Evolutionary conservation across 257 asterid species (phyloP).

Genomic region (Solanum ahanhuiri): DNA sequence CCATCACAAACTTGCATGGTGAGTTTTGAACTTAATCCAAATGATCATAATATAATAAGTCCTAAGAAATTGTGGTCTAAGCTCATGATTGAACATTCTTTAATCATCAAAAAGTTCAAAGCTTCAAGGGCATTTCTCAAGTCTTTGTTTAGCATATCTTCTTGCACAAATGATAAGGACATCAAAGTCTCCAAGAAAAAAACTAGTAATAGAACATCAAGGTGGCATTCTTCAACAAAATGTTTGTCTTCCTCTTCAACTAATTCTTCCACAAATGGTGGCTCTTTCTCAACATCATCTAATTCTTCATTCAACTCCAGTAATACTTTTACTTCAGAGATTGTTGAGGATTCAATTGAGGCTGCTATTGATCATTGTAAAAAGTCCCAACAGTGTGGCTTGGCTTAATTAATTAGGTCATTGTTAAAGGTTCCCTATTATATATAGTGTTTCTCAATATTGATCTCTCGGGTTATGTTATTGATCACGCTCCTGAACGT

Average conservation of each 20-base stretch:
- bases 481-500: too few relatives aligned
- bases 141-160: slow-evolving; percentile 6
- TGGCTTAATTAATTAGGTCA: too few relatives aligned
- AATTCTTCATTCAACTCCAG: slow-evolving; percentile 20
- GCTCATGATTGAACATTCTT: neutral
- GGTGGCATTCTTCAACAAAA: too few relatives aligned
- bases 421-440: too few relatives aligned
- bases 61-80: slow-evolving; percentile 16
- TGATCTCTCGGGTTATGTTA: too few relatives aligned
- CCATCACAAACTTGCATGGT: slow-evolving; percentile 35
- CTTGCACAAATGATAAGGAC: neutral
- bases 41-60: slow-evolving; percentile 2
- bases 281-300: slow-evolving; percentile 11
- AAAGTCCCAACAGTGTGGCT: slow-evolving; percentile 13
- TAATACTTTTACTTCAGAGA: slow-evolving; percentile 5
- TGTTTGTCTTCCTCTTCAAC: slow-evolving; percentile 5
- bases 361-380: slow-evolving; percentile 67
- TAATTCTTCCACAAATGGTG: neutral
- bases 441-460: too few relatives aligned
- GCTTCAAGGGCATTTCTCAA: slow-evolving; percentile 3
- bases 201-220: neutral
- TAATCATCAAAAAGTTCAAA: neutral
- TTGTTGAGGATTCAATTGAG: slow-evolving; percentile 34
- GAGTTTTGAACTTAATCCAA: slow-evolving; percentile 37
- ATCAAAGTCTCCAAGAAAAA: neutral